Evolutionary conservation across 345 rosid species (phyloP), one percentile per base, ranked within the genome.

Genomic region (Rhodamnia argentea): DNA sequence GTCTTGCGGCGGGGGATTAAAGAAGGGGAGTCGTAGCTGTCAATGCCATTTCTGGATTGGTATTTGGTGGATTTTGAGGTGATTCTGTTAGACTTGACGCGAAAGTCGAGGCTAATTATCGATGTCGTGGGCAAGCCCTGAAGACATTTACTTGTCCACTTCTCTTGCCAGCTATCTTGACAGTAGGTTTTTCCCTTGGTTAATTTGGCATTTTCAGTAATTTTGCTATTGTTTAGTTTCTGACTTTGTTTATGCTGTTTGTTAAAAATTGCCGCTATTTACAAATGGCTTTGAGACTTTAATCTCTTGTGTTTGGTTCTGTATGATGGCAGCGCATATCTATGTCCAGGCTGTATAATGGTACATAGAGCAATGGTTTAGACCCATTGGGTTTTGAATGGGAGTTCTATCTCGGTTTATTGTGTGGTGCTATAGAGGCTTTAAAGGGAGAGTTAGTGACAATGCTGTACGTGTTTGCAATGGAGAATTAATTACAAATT

Each of bases 111-210:
- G 81, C 81, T 70, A 70, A 70, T 70, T 70, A 70, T 70, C 81
- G 84, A 94, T 94, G 96, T 94, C 98, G 90, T 94, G 98, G 96
- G 93, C 96, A 44, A 93, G 93, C 76, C 96, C 96, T 81, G 96
- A 95, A 90, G 98, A 96, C 89, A 91, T 94, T 60, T 93, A 92
- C 88, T 96, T 96, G 82, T 96, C 98, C 32, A 95, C 98, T 86
- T 96, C 98, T 64, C 98, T 96, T 84, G 98, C 96, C 59, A 94
- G 94, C 89, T 96, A 96, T 91, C 95, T 96, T 88, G 98, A 96
- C 92, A 95, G 98, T 95, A 90, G 89, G 92, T 75, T 75, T 52
- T 70, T 10, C 0, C 26, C 24, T 16, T 51, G 52, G 52, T 70
- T 70, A 20, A 70, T 70, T 70, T 37, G 3, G 3, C 24, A 32